phyloP scores from a whole-genome alignment of 2,329 filamentous ascomycete genomes.

The Coniochaeta prunicola region DNA sequence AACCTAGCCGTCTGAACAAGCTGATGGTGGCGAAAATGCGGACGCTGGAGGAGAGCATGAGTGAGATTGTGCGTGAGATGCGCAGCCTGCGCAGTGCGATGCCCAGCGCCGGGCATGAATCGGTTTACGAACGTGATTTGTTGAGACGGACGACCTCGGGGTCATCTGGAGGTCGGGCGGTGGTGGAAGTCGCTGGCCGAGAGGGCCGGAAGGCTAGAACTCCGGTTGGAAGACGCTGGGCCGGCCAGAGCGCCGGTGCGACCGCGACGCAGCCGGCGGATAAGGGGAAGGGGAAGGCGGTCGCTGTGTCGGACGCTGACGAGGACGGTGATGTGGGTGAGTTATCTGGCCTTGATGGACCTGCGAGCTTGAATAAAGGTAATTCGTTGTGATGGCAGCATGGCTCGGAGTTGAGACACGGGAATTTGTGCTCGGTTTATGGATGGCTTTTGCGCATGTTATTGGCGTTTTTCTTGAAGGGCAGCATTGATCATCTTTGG shows the following conservation, averaged over 20 bases:
- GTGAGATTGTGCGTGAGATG: conserved; percentile 78
- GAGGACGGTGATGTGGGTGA: not conserved
- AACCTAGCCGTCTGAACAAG: conserved; percentile 54
- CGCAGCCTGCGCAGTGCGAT: conserved; percentile 47
- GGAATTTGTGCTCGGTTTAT: not conserved
- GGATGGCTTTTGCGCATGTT: not conserved
- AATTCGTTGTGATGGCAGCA: not conserved
- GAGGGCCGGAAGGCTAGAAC: conserved; percentile 9
- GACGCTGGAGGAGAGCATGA: conserved; percentile 83
- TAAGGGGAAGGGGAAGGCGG: conserved; percentile 43
- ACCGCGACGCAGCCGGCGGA: conserved; percentile 21
- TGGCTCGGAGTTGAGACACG: not conserved
- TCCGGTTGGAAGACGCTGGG: conserved; percentile 20
- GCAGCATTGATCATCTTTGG: not conserved
- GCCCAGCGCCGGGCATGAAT: conserved; percentile 42
- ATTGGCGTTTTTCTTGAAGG: not conserved
- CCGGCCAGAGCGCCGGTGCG: conserved; percentile 27
- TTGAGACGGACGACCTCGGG: conserved; percentile 6
- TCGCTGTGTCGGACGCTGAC: conserved; percentile 22
- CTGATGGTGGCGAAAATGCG: conserved; percentile 88
- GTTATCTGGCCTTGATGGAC: not conserved
- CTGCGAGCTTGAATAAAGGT: not conserved
- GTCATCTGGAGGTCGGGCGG: conserved; percentile 11
- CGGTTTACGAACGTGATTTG: conserved; percentile 31
- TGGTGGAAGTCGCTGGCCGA: conserved; percentile 27